Base-by-base conservation (phyloP, 345 rosid genomes). In the Sisymbrium irio region DNA sequence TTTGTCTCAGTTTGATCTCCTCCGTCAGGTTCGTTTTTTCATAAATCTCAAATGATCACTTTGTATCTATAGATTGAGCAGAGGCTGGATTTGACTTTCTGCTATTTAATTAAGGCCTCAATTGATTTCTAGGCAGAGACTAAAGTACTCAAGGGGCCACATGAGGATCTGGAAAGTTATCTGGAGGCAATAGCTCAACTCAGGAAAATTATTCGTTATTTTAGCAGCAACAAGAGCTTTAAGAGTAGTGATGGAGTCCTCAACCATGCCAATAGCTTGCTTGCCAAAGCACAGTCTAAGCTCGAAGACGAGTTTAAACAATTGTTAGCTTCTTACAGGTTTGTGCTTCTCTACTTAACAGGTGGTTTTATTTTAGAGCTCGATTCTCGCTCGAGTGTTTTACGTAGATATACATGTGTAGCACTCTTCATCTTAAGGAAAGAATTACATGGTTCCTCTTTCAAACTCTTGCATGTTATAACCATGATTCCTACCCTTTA, bases 241-340 rank as follows among this genome's bases (percentile, higher is more conserved):
- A 90, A 83, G 80, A 90, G 82, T 69, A 85, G 85, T 13, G 97
- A 95, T 69, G 89, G 72, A 65, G 86, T 89, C 55, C 82, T 90
- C 67, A 86, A 82, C 73, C 81, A 90, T 51, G 90, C 92, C 14
- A 90, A 85, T 80, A 82, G 56, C 73, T 84, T 95, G 77, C 97
- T 92, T 82, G 83, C 86, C 27, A 95, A 88, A 83, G 97, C 99
- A 67, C 89, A 92, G 78, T 85, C 96, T 28, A 92, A 92, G 83
- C 88, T 92, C 46, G 97, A 92, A 59, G 99, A 95, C 7, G 99
- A 95, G 87, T 95, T 92, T 79, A 88, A 82, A 83, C 96, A 87
- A 70, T 87, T 88, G 18, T 77, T 95, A 73, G 68, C 80, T 65
- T 85, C 93, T 61, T 88, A 90, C 85, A 95, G 99, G 99, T 92